Evolutionary conservation across 202 grass and related monocot genomes (phyloP).

Genomic region (Bolboschoenoplectus hybrid): DNA sequence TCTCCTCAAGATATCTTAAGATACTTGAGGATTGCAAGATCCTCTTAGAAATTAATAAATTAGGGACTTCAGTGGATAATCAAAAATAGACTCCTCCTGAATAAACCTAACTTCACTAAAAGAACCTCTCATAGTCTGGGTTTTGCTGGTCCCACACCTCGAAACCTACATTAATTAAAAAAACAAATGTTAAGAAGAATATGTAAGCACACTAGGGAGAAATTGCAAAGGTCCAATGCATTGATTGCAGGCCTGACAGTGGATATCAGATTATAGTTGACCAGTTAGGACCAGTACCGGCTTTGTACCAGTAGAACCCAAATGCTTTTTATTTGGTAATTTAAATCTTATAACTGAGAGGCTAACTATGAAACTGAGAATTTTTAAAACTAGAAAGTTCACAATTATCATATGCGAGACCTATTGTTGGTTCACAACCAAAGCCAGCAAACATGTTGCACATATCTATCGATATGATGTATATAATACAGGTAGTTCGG

Average conservation of each 20-base stretch:
- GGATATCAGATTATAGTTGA: conserved; percentile 7
- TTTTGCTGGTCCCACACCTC: conserved; percentile 80
- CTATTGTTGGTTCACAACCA: background rate
- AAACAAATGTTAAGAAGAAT: conserved; percentile 11
- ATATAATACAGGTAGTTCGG: background rate
- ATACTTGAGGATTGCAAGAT: conserved; percentile 3
- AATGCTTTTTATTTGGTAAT: background rate
- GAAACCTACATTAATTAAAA: conserved; percentile 30
- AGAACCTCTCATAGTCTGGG: conserved; percentile 80
- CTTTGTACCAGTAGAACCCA: conserved; percentile 2
- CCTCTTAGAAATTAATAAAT: conserved; percentile 28
- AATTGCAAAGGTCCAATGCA: background rate
- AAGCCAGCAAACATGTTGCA: background rate
- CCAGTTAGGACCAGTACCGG: background rate
- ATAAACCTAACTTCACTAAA: conserved; percentile 48
- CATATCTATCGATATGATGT: background rate
- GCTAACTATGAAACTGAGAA: background rate
- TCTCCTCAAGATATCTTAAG: conserved; percentile 27
- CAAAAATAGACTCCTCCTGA: conserved; percentile 27
- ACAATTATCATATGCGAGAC: background rate
- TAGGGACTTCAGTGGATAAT: background rate
- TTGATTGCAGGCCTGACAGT: background rate
- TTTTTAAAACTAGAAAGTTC: conserved; percentile 3
- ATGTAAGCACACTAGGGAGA: background rate
- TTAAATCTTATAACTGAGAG: background rate